Base-by-base conservation (phyloP, 805 yeast genomes). In the Scheffersomyces ergatensis region DNA sequence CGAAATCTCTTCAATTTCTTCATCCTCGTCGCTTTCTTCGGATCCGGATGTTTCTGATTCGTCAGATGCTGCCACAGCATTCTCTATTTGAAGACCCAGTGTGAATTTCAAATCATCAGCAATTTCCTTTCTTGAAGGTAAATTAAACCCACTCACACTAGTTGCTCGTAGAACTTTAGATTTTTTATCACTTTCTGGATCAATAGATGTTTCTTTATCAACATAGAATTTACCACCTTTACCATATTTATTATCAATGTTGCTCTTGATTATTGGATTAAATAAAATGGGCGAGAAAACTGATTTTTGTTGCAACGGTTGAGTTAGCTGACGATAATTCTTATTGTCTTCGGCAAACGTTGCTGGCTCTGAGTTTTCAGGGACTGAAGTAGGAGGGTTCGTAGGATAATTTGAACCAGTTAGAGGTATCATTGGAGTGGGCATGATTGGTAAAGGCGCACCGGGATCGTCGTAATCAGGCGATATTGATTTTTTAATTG, bases 221-320 rank as follows among this genome's bases (percentile, higher is more conserved):
- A 85, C 87, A 55, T 82, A 89, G 56, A 86, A 92, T 54, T 90
- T 85, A 2, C 99, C 99, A 5, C 99, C 99, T 47, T 76, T 75
- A 11, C 83, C 83, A 53, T 92, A 92, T 54, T 92, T 92, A 42
- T 85, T 80, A 56, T 92, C 98, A 30, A 92, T 82, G 43, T 77
- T 80, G 35, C 78, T 76, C 42, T 80, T 82, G 40, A 88, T 84
- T 15, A 83, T 75, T 0, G 96, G 96, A 51, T 87, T 85, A 63
- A 89, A 90, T 32, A 76, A 73, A 32, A 89, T 67, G 0, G 96
- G 95, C 0, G 96, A 86, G 61, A 89, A 90, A 0, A 83, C 79
- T 33, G 96, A 86, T 42, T 65, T 76, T 38, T 59, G 39, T 31
- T 33, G 40, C 2, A 20, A 17, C 36, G 39, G 12, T 23, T 19